Percentiles rank a stretch among this genome's conserved stretches.
These are phyloP conservation scores for Pelargonium citronellum DNA, from an alignment of 441 rosid genomes.

Conservation along the genomic window DNA sequence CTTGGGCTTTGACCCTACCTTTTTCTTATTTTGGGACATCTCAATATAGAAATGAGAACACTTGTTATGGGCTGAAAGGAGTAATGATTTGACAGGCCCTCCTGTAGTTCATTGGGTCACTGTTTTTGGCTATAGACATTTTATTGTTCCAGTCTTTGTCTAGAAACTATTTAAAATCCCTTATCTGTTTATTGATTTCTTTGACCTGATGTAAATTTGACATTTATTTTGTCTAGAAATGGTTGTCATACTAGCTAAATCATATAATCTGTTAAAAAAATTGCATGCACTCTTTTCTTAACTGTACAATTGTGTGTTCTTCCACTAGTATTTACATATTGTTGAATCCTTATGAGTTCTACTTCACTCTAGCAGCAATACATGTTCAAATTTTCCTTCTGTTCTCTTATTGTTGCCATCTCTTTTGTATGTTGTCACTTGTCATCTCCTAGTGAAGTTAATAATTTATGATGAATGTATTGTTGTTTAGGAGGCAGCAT, in stretches of 20 bases:
- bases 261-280: background rate
- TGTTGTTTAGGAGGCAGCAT: conserved; percentile 68
- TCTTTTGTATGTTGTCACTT: background rate
- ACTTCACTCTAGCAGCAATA: background rate
- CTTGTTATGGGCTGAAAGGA: background rate
- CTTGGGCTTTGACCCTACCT: too few species aligned
- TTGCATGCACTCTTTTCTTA: background rate
- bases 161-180: background rate
- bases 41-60: background rate
- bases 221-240: background rate
- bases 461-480: background rate
- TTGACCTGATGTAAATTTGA: conserved; percentile 3
- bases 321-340: background rate
- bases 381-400: background rate
- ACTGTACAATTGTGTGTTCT: background rate
- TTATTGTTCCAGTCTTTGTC: background rate
- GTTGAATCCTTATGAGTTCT: background rate
- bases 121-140: background rate
- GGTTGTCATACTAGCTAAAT: background rate
- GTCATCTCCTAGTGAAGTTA: background rate
- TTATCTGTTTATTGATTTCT: conserved; percentile 4
- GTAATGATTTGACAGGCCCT: background rate
- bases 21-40: background rate
- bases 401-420: background rate
- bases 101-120: background rate